A percentile compares a stretch with the other conserved stretches of the same genome.
Conservation (phyloP, 2,329 filamentous ascomycete species). For the Xylaria sp. region DNA sequence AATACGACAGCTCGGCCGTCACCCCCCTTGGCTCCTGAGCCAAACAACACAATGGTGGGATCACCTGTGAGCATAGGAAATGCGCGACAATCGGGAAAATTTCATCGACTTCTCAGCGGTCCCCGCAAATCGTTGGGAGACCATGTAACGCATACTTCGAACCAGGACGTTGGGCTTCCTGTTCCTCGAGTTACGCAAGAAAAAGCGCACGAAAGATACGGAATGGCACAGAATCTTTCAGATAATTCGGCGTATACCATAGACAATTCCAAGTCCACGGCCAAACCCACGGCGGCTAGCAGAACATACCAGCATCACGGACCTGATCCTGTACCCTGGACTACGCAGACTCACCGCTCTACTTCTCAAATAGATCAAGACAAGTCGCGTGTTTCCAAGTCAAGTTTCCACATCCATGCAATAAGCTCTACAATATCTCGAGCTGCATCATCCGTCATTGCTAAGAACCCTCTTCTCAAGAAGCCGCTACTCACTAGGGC, state of each 20-base stretch:
- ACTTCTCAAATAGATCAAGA: slow-evolving; percentile 4
- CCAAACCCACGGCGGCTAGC: slow-evolving; percentile 51
- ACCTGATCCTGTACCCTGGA: background rate
- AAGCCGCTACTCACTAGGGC: slow-evolving; percentile 40
- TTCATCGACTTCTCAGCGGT: slow-evolving; percentile 49
- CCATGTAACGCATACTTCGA: slow-evolving; percentile 43
- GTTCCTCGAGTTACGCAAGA: slow-evolving; percentile 45
- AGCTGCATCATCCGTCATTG: slow-evolving; percentile 39
- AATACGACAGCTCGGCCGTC: slow-evolving; percentile 31
- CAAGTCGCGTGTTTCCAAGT: slow-evolving; percentile 20
- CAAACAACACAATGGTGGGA: slow-evolving; percentile 36
- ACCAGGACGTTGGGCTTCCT: slow-evolving; percentile 40
- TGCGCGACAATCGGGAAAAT: slow-evolving; percentile 45
- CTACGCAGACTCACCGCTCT: background rate
- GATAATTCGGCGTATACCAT: slow-evolving; percentile 47
- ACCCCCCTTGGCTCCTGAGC: slow-evolving; percentile 36
- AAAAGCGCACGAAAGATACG: slow-evolving; percentile 45
- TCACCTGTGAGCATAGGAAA: slow-evolving; percentile 45
- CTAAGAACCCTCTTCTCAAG: slow-evolving; percentile 40
- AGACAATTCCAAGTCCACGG: slow-evolving; percentile 53
- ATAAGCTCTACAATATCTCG: slow-evolving; percentile 32
- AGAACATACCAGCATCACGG: background rate
- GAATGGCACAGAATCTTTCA: slow-evolving; percentile 43
- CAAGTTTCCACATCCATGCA: slow-evolving; percentile 25
- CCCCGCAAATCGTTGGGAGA: slow-evolving; percentile 41